Evolutionary conservation across 1,284 basidiomycete genomes (phyloP), one percentile per base, ranked within the genome.

Genomic region (Ustilago curta): DNA sequence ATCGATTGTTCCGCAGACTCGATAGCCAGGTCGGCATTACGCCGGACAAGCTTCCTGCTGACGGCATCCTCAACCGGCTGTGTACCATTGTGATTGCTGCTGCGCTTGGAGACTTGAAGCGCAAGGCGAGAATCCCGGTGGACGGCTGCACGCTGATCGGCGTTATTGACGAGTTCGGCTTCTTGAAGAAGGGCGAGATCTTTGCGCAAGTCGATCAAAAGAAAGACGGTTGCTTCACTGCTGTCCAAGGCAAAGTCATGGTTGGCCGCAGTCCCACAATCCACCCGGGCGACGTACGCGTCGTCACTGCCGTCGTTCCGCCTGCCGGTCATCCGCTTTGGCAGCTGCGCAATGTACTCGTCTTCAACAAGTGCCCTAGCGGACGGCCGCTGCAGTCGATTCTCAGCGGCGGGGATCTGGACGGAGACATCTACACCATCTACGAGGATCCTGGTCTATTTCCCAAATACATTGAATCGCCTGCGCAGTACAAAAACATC

Each of bases 401-500:
- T 45, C 67, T 79, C 14, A 59, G 63, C 25, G 69, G 70, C 5
- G 76, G 66, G 16, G 77, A 79, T 25, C 35, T 75, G 9, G 74
- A 79, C 45, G 77, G 77, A 2, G 77, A 79, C 50, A 45, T 69
- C 18, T 77, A 87, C 39, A 90, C 89, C 77, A 64, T 74, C 62
- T 77, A 91, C 42, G 87, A 87, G 9, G 76, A 79, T 44, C 51
- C 59, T 16, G 43, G 42, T 82, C 91, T 53, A 81, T 91, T 49
- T 88, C 91, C 29, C 82, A 87, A 32, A 83, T 84, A 37, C 8
- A 86, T 88, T 2, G 82, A 81, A 42, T 16, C 57, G 12, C 88
- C 91, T 6, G 90, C 88, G 2, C 81, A 84, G n/a, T 92, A 92
- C 11, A 76, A 85, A 3, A 85, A 89, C 1, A 88, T 88, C 0